These are phyloP conservation scores for Penicillium fimorum DNA, from an alignment of 495 filamentous ascomycete genomes.

Conservation along the genomic window DNA sequence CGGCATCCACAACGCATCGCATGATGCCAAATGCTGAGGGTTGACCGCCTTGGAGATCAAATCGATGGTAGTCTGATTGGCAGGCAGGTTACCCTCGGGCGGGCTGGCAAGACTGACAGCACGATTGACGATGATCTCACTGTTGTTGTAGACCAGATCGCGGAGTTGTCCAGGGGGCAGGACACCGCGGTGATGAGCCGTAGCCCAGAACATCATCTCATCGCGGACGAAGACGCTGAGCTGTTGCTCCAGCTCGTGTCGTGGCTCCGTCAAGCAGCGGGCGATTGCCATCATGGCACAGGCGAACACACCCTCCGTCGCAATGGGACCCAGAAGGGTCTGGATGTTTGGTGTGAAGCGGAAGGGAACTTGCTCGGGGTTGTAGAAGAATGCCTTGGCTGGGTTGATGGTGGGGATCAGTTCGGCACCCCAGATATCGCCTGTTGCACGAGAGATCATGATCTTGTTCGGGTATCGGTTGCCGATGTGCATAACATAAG, in stretches of 20 bases:
- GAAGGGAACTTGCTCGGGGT: conserved; percentile 93
- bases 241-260: conserved; percentile 85
- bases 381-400: conserved; percentile 83
- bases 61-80: conserved; percentile 95
- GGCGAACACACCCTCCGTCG: conserved; percentile 91
- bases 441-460: conserved; percentile 80
- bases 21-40: conserved; percentile 75
- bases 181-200: conserved; percentile 66
- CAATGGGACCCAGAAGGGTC: conserved; percentile 90
- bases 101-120: conserved; percentile 74
- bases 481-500: conserved; percentile 94
- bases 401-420: conserved; percentile 80
- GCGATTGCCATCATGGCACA: conserved; percentile 93
- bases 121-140: conserved; percentile 84
- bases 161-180: conserved; percentile 71
- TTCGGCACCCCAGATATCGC: conserved; percentile 96
- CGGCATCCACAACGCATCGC: conserved; percentile 95
- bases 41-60: conserved; percentile 81
- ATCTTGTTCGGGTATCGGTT: conserved; percentile 94
- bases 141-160: conserved; percentile 84
- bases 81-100: conserved; percentile 70
- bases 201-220: conserved; percentile 98
- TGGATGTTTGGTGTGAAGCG: conserved; percentile 95
- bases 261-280: conserved; percentile 89
- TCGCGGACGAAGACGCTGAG: conserved; percentile 92